A percentile compares a stretch with the other conserved stretches of the same genome.
These are phyloP conservation scores for Cichorium intybus DNA, from an alignment of 140 eudicot species.

Conservation along the genomic window DNA sequence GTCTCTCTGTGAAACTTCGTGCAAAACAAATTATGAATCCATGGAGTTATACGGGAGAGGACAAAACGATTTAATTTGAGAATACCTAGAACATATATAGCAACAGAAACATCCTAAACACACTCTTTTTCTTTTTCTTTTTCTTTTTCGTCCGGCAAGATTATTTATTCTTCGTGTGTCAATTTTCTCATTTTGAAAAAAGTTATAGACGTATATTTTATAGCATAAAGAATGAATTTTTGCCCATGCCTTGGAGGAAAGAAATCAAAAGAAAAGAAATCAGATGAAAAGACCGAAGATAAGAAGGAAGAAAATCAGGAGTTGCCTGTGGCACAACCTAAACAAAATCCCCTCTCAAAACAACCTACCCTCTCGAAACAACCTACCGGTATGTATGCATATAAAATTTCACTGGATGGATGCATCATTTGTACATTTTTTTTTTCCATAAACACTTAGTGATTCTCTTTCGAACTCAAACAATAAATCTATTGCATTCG, in stretches of 20 bases:
- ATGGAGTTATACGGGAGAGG: conserved; percentile 13
- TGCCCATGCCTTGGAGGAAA: conserved; percentile 58
- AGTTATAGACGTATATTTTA: background rate
- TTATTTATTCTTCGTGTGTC: conserved; percentile 2
- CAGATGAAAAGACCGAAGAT: conserved; percentile 22
- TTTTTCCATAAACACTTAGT: background rate
- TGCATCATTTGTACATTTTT: background rate
- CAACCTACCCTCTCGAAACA: conserved; percentile 26
- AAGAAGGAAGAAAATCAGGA: conserved; percentile 26
- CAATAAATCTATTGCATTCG: background rate
- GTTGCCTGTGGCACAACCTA: conserved; percentile 49
- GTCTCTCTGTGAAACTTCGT: conserved; percentile 6
- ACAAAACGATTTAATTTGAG: conserved; percentile 11
- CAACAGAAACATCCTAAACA: background rate
- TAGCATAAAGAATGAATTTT: conserved; percentile 47
- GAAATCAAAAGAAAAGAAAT: conserved; percentile 15
- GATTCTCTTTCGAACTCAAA: background rate
- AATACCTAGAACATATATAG: background rate
- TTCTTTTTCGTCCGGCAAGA: background rate
- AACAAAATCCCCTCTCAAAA: conserved; percentile 21
- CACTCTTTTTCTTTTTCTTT: background rate
- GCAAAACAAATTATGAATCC: conserved; percentile 19
- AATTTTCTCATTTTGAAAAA: background rate
- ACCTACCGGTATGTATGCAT: conserved; percentile 21
- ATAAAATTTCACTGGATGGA: background rate